Conservation (phyloP, 2,329 filamentous ascomycete genomes). For the Cercospora janseana region DNA sequence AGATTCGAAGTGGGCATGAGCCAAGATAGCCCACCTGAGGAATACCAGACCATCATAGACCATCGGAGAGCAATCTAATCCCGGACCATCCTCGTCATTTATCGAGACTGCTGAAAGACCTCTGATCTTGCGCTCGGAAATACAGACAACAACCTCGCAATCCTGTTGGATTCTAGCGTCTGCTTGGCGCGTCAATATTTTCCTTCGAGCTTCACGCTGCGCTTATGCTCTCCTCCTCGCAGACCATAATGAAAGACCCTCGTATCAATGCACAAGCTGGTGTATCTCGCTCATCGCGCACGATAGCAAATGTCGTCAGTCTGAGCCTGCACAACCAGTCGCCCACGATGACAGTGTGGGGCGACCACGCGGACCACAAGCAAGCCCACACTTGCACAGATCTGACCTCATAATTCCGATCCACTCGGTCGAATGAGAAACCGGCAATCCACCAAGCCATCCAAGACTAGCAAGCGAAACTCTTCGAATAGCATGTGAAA, state of each 20-base stretch:
- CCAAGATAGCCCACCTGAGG: too few relatives aligned
- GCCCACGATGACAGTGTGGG: background rate
- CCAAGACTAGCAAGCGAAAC: background rate
- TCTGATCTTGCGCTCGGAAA: background rate
- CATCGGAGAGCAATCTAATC: too few relatives aligned
- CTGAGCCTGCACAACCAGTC: background rate
- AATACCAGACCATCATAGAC: too few relatives aligned
- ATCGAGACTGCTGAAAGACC: background rate
- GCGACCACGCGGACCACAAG: slow-evolving; percentile 1
- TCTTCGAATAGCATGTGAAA: slow-evolving; percentile 3
- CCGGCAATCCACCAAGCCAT: background rate
- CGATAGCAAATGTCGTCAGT: background rate
- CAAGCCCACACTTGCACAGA: slow-evolving; percentile 9
- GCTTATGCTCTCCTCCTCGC: background rate
- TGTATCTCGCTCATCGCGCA: background rate
- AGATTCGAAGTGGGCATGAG: background rate
- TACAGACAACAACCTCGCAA: background rate
- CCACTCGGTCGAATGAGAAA: background rate
- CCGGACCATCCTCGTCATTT: too few relatives aligned
- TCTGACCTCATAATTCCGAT: slow-evolving; percentile 6
- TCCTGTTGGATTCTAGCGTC: background rate
- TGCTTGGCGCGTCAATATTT: background rate
- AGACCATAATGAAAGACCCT: background rate
- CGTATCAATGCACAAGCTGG: background rate
- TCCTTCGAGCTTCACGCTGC: background rate